Conservation (phyloP, 768 basidiomycete genomes). For the Roridomyces roridus region DNA sequence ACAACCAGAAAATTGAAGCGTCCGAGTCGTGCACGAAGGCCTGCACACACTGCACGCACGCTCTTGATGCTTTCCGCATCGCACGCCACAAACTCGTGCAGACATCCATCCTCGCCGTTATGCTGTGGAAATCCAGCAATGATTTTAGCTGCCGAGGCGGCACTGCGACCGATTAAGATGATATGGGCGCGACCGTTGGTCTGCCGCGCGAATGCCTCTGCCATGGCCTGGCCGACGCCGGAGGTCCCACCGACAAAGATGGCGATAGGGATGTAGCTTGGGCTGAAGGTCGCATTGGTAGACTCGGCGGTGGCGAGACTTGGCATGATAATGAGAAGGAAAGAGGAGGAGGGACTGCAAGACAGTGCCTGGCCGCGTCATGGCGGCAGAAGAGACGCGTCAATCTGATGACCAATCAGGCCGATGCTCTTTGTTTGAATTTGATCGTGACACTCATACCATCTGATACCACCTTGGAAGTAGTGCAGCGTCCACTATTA, state of each 20-base stretch:
- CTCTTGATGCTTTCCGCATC: conserved; percentile 28
- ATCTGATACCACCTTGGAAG: too few species aligned
- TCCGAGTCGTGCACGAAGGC: conserved; percentile 18
- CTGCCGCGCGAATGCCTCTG: conserved; percentile 37
- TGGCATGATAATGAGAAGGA: too few species aligned
- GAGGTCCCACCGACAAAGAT: conserved; percentile 25
- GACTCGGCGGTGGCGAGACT: background rate
- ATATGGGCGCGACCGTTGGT: conserved; percentile 42
- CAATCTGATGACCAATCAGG: too few species aligned
- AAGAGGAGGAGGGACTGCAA: too few species aligned
- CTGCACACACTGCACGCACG: background rate
- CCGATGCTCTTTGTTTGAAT: too few species aligned
- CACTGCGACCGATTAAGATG: conserved; percentile 40
- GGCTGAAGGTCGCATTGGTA: background rate
- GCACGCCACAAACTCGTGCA: conserved; percentile 39
- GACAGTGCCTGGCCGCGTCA: too few species aligned
- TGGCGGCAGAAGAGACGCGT: too few species aligned
- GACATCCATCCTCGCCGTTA: background rate
- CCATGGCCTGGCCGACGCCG: conserved; percentile 36
- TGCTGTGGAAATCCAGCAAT: conserved; percentile 35
- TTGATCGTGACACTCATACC: too few species aligned
- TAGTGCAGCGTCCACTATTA: too few species aligned
- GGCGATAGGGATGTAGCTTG: conserved; percentile 13
- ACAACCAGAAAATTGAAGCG: conserved; percentile 42
- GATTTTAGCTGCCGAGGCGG: conserved; percentile 33